Evolutionary conservation across 345 rosid genomes (phyloP), one percentile per base, ranked within the genome.

Genomic region (Gossypium longicalyx): DNA sequence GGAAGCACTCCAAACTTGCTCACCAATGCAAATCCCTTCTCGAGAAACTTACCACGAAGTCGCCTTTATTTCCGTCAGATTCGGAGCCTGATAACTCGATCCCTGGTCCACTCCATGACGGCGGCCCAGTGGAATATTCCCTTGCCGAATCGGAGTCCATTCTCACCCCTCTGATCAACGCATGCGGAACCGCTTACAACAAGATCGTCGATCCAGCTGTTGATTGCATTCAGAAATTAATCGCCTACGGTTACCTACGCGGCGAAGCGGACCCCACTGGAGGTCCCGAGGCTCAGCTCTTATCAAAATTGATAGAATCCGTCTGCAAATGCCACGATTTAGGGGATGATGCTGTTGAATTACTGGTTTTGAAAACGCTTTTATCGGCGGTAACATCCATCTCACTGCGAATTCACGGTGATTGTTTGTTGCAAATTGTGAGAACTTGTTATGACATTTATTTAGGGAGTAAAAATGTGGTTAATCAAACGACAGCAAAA

Each of bases 361-460:
- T 95, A 19, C 75, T 85, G 70, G 88, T 91, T 9, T 74, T 95
- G 68, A 95, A 93, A 78, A 86, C 97, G 65, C 97, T 95, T 12
- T 76, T 95, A 56, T 89, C 98, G 1, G 91, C 98, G 1, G 99
- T 95, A 2, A 95, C 97, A 43, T 95, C 99, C 0, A 89, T 86
- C 29, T 91, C 97, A 2, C 51, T 95, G 41, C 80, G 99, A 79
- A 93, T 93, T 68, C 99, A 95, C 38, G 98, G 99, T 0, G 98
- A 95, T 72, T 90, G 97, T 75, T 78, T 95, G 87, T 81, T 95
- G 67, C 91, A 85, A 85, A 88, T 93, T 64, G 97, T 95, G 52
- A 85, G 97, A 87, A 93, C 98, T 73, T 95, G 97, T 60, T 95
- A 95, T 59, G 99, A 94, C 78, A 89, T 93, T 61, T 95, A 95